phyloP scores from a whole-genome alignment of 495 filamentous ascomycete species.

The Aspergillus saccharolyticus region DNA sequence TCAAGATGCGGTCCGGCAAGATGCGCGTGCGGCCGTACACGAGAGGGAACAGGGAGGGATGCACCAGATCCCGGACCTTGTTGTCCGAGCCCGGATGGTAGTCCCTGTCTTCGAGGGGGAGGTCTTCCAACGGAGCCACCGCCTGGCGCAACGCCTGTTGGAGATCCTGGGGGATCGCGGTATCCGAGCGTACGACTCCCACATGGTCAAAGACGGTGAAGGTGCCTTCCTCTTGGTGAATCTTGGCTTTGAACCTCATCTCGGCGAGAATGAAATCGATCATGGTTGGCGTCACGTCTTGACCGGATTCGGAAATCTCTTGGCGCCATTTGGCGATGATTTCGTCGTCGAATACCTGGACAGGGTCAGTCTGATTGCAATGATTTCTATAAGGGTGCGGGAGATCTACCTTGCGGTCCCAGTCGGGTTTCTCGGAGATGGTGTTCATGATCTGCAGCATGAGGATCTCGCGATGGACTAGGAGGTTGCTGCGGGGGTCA shows the following conservation, averaged over 20 bases:
- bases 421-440: background rate
- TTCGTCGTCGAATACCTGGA: conserved; percentile 39
- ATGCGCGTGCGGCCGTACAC: conserved; percentile 49
- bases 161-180: conserved; percentile 24
- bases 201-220: conserved; percentile 24
- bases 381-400: background rate
- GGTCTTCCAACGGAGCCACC: conserved; percentile 36
- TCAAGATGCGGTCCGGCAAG: conserved; percentile 33
- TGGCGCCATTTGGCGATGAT: conserved; percentile 36
- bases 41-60: conserved; percentile 58
- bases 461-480: background rate
- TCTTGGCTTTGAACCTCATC: conserved; percentile 39
- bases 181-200: conserved; percentile 37
- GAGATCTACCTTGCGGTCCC: conserved; percentile 18
- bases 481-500: background rate
- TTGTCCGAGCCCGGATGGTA: conserved; percentile 53
- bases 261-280: conserved; percentile 49
- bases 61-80: conserved; percentile 55
- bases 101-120: conserved; percentile 46
- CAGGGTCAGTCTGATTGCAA: background rate
- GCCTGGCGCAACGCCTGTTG: conserved; percentile 22
- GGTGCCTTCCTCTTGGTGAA: conserved; percentile 25
- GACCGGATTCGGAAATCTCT: conserved; percentile 22
- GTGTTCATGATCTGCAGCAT: conserved; percentile 2
- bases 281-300: conserved; percentile 42